Percentiles rank a stretch among this genome's conserved stretches.
Evolutionary conservation across 75 land plant genomes (phyloP).

Genomic region (Picea sitchensis): DNA sequence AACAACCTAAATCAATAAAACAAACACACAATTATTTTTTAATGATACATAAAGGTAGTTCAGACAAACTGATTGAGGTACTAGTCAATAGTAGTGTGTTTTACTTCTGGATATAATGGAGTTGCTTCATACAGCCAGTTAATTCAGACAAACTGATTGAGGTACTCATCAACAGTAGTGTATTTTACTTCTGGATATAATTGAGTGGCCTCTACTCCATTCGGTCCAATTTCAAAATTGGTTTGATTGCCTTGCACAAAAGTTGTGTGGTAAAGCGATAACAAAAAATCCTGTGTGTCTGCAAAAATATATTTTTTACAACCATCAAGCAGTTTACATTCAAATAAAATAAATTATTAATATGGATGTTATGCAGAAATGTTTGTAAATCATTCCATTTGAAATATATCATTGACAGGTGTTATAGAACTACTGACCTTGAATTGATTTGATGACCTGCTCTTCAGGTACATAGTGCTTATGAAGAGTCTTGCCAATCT

Average conservation of each 20-base stretch:
- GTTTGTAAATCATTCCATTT: too few relatives aligned
- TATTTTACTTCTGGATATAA: conserved; percentile 41
- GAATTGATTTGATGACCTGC: conserved; percentile 20
- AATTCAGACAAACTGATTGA: conserved; percentile 7
- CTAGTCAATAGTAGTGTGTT: conserved; percentile 21
- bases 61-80: conserved; percentile 11
- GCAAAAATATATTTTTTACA: neutral
- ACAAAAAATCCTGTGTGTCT: conserved; percentile 7
- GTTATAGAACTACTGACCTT: neutral
- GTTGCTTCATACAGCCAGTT: conserved; percentile 14
- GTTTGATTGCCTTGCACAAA: conserved; percentile 16
- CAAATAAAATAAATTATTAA: too few relatives aligned
- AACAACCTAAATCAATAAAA: too few relatives aligned
- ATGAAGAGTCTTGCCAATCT: conserved; percentile 22
- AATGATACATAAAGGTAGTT: neutral
- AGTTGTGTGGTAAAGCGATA: conserved; percentile 7
- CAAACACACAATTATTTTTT: too few relatives aligned
- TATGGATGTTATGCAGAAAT: too few relatives aligned
- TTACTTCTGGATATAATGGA: conserved; percentile 26
- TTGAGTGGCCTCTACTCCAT: conserved; percentile 24
- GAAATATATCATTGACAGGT: too few relatives aligned
- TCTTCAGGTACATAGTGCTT: conserved; percentile 24
- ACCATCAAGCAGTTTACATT: too few relatives aligned
- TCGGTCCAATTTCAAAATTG: conserved; percentile 25
- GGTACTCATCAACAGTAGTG: conserved; percentile 15